phyloP scores from a whole-genome alignment of 768 basidiomycete species.

The Hortiboletus campestris region DNA sequence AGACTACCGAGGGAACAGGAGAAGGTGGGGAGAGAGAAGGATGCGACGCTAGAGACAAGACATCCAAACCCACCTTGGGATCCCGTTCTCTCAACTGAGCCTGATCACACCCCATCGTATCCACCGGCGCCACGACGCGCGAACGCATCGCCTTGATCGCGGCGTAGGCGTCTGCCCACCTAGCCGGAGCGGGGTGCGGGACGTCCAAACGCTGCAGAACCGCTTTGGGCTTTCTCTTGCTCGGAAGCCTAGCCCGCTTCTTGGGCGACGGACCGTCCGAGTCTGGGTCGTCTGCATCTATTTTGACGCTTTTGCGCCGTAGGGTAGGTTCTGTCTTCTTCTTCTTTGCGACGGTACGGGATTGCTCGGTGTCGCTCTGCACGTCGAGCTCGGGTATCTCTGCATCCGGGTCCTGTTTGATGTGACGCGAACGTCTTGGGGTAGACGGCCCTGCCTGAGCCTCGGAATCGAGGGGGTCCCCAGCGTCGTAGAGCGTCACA shows the following conservation, averaged over 20 bases:
- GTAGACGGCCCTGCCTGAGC: constrained; percentile 17
- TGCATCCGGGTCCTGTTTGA: constrained; percentile 25
- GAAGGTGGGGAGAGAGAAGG: neutral
- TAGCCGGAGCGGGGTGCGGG: constrained; percentile 65
- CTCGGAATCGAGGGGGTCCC: neutral
- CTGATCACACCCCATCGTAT: constrained; percentile 85
- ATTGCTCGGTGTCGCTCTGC: neutral
- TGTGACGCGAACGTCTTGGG: constrained; percentile 25
- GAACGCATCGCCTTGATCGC: constrained; percentile 76
- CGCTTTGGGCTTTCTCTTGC: constrained; percentile 57
- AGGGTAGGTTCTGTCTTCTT: neutral
- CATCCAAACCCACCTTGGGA: constrained; percentile 50
- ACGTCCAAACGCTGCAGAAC: constrained; percentile 52
- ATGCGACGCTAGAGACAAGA: neutral
- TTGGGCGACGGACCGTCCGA: neutral
- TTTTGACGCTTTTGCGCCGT: neutral
- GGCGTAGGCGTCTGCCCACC: constrained; percentile 70
- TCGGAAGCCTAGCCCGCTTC: constrained; percentile 33
- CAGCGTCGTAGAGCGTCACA: constrained; percentile 41
- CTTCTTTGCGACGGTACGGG: neutral
- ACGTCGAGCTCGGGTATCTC: neutral
- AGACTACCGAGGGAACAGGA: too few species aligned
- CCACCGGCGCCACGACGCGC: constrained; percentile 77
- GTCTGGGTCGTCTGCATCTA: neutral
- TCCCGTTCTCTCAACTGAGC: constrained; percentile 63